A percentile compares a stretch with the other conserved stretches of the same genome.
phyloP scores from a whole-genome alignment of 805 yeast genomes.

The Wickerhamiella slavikovae region DNA sequence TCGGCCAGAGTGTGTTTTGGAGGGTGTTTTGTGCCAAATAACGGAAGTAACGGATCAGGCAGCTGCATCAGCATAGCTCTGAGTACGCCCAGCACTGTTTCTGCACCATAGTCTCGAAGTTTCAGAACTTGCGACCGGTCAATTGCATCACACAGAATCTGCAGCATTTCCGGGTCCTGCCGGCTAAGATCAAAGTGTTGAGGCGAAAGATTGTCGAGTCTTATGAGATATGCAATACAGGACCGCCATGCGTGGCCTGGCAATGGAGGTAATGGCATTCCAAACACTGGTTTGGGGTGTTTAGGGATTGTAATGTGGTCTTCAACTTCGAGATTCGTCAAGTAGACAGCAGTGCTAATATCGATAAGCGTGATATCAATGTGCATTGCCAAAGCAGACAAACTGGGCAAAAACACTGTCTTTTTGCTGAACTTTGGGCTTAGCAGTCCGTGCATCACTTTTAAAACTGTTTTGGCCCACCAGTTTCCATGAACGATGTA shows the following conservation, averaged over 20 bases:
- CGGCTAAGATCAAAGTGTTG: slow-evolving; percentile 6
- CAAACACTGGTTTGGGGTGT: slow-evolving; percentile 17
- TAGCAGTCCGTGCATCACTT: slow-evolving; percentile 43
- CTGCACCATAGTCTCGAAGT: slow-evolving; percentile 36
- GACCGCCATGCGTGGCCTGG: no score
- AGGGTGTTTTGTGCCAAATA: no score
- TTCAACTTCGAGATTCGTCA: slow-evolving; percentile 37
- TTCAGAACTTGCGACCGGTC: slow-evolving; percentile 32
- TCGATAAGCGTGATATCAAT: slow-evolving; percentile 62
- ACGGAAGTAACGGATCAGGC: no score
- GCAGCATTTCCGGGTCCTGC: slow-evolving; percentile 5
- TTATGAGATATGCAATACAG: slow-evolving; percentile 8
- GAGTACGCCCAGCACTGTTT: slow-evolving; percentile 26
- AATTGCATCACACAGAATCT: slow-evolving; percentile 12
- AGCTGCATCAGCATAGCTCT: slow-evolving; percentile 29
- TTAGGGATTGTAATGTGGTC: slow-evolving; percentile 31
- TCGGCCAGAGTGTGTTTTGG: no score
- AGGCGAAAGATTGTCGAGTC: slow-evolving; percentile 1
- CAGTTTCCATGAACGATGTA: slow-evolving; percentile 82
- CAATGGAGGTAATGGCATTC: slow-evolving; percentile 10
- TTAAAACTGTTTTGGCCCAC: slow-evolving; percentile 62
- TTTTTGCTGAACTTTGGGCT: slow-evolving; percentile 26
- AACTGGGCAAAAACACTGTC: slow-evolving; percentile 25
- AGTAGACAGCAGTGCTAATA: slow-evolving; percentile 54
- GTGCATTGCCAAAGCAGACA: slow-evolving; percentile 34